phyloP scores from a whole-genome alignment of 192 early-diverging fungal genomes.

The Backusella mclennaniae region DNA sequence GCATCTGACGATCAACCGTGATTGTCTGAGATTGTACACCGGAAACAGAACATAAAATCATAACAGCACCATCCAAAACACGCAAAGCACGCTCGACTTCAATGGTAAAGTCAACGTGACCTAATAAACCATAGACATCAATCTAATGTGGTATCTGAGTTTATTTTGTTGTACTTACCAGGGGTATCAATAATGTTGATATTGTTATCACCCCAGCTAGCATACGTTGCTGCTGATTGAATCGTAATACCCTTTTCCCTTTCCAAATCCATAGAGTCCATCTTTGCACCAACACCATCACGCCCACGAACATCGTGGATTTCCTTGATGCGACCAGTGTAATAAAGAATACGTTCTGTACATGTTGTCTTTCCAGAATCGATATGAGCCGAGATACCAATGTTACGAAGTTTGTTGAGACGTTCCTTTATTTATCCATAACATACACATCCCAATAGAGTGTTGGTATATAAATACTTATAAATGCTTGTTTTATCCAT shows the following conservation, averaged over 20 bases:
- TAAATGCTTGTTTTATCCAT: not conserved
- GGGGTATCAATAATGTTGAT: slow-evolving; percentile 91
- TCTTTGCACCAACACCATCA: slow-evolving; percentile 94
- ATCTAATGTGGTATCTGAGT: too few species aligned
- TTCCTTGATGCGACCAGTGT: slow-evolving; percentile 85
- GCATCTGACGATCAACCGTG: slow-evolving; percentile 90
- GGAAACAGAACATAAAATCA: slow-evolving; percentile 81
- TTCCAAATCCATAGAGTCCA: slow-evolving; percentile 99
- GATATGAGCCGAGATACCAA: slow-evolving; percentile 88
- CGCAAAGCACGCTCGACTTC: slow-evolving; percentile 87
- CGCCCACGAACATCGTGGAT: slow-evolving; percentile 87
- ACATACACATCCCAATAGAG: not conserved
- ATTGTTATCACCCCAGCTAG: slow-evolving; percentile 75
- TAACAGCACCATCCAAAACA: slow-evolving; percentile 83
- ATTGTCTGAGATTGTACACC: slow-evolving; percentile 89
- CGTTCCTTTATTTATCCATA: slow-evolving; percentile 37
- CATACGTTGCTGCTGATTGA: slow-evolving; percentile 85
- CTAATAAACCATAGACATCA: slow-evolving; percentile 25
- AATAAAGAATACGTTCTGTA: slow-evolving; percentile 82
- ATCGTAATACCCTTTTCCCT: slow-evolving; percentile 93
- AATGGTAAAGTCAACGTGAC: slow-evolving; percentile 89
- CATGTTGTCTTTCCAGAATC: slow-evolving; percentile 87
- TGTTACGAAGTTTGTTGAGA: slow-evolving; percentile 72
- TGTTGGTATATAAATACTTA: not conserved
- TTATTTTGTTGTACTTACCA: slow-evolving; percentile 41